Evolutionary conservation across 169 alveolate genomes (phyloP).

Genomic region (Eimeria praecox): DNA sequence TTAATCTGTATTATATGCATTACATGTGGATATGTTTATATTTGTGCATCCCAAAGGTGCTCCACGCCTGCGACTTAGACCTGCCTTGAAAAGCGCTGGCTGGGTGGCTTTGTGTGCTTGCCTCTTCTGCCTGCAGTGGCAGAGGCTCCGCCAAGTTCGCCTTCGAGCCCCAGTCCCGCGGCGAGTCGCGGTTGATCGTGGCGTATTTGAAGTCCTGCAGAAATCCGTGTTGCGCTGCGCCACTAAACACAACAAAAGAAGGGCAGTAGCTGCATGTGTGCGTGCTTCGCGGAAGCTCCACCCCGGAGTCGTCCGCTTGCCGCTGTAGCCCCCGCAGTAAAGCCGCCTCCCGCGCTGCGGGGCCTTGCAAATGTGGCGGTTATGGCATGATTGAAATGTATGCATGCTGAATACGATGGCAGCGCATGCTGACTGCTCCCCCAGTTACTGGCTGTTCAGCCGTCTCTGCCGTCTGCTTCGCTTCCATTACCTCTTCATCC

Average conservation of each 20-base stretch:
- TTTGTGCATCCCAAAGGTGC: background rate
- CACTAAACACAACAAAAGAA: background rate
- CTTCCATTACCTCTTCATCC: background rate
- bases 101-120: background rate
- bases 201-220: background rate
- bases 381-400: background rate
- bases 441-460: background rate
- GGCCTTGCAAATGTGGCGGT: background rate
- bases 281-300: background rate
- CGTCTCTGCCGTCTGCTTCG: background rate
- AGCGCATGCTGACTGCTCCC: background rate
- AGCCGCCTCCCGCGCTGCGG: background rate
- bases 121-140: background rate
- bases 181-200: background rate
- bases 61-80: background rate
- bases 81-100: background rate
- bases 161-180: background rate
- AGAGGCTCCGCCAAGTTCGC: slow-evolving; percentile 26
- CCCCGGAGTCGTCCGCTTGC: background rate
- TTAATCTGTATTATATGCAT: background rate
- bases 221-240: background rate
- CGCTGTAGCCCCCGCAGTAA: background rate
- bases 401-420: background rate
- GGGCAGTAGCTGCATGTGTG: background rate
- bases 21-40: background rate